These are phyloP conservation scores for Ceratocystiopsis minuta DNA, from an alignment of 2,329 filamentous ascomycete genomes.

Conservation along the genomic window DNA sequence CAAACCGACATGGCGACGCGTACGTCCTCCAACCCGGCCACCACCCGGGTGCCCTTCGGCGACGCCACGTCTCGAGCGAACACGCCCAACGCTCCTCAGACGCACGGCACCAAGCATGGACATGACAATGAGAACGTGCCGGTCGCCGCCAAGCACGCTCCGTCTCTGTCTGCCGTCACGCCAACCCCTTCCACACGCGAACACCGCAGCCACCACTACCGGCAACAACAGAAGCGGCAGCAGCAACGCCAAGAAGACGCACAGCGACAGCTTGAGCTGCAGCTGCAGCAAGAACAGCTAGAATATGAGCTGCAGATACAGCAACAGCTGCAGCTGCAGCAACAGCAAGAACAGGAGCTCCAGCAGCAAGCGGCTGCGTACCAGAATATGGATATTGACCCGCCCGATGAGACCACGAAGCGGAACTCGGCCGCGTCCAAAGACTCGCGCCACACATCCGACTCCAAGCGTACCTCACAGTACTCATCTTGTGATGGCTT, in stretches of 20 bases:
- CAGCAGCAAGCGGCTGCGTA: constrained; percentile 1
- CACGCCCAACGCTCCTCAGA: constrained; percentile 8
- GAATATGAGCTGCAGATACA: neutral
- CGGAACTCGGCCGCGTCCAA: constrained; percentile 18
- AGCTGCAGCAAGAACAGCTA: neutral
- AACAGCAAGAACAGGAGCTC: neutral
- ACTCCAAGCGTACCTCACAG: constrained; percentile 21
- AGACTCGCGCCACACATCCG: constrained; percentile 12
- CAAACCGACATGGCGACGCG: constrained; percentile 11
- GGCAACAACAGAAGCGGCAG: too few species aligned
- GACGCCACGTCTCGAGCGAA: constrained; percentile 15
- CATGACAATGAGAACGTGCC: constrained; percentile 3
- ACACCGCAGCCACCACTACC: too few species aligned
- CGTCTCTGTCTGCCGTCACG: constrained; percentile 1
- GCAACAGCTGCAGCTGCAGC: constrained; percentile 1
- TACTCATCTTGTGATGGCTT: constrained; percentile 15
- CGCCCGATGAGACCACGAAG: constrained; percentile 2
- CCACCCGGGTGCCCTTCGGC: constrained; percentile 13
- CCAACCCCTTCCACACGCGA: too few species aligned
- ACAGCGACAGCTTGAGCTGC: neutral
- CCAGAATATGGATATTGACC: constrained; percentile 1
- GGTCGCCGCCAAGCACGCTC: neutral
- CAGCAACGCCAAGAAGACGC: too few species aligned
- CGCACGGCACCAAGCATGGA: constrained; percentile 2
- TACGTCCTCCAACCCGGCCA: constrained; percentile 5